Conservation (phyloP, 495 filamentous ascomycete genomes). For the Aspergillus indologenus region DNA sequence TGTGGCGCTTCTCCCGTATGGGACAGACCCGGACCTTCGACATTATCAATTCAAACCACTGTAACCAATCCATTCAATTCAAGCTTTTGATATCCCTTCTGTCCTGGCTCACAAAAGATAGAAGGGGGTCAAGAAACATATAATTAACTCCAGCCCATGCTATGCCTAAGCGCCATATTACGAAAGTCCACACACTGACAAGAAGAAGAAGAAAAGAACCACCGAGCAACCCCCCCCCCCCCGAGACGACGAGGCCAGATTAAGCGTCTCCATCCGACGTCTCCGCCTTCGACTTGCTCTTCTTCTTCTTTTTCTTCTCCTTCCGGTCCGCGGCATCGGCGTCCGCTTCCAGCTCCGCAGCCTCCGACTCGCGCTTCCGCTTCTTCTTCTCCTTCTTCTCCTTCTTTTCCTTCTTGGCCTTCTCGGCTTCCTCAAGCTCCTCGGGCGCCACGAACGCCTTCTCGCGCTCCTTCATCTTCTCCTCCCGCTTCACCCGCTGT, state of each 20-base stretch:
- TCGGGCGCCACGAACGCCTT: constrained; percentile 83
- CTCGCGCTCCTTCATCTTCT: constrained; percentile 81
- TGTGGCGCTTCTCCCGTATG: no score
- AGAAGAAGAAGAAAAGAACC: constrained; percentile 1
- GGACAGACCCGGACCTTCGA: no score
- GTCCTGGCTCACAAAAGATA: neutral
- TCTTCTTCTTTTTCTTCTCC: constrained; percentile 48
- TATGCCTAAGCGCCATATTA: constrained; percentile 29
- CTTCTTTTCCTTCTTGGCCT: constrained; percentile 45
- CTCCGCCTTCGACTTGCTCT: constrained; percentile 42
- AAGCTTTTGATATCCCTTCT: constrained; percentile 1
- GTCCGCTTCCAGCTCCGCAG: constrained; percentile 16
- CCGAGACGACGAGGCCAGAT: neutral
- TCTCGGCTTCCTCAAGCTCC: constrained; percentile 56
- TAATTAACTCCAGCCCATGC: constrained; percentile 32
- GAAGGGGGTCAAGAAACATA: neutral
- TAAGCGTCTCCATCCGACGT: constrained; percentile 33
- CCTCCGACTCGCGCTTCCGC: constrained; percentile 43
- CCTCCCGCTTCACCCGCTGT: constrained; percentile 78
- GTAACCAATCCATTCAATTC: neutral
- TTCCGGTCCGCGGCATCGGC: constrained; percentile 36
- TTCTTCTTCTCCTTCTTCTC: constrained; percentile 40
- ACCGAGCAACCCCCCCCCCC: neutral
- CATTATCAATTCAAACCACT: no score
- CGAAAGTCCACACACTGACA: constrained; percentile 14